Conservation (phyloP, 805 yeast genomes). For the Naumovozyma baii region DNA sequence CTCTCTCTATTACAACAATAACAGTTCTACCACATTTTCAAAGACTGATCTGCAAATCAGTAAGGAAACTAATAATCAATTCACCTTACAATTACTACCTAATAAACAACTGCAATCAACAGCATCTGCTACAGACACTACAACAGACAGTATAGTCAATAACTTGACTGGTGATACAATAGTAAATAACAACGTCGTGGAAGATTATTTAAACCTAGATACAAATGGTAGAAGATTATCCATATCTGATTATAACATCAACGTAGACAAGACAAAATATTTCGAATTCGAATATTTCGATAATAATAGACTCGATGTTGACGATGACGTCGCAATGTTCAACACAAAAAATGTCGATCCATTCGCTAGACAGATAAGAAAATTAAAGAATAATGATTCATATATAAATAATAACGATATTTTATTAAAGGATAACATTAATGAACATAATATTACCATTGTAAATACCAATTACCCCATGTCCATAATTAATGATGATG, state of each 20-base stretch:
- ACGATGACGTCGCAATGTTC: conserved; percentile 1
- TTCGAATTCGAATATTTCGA: conserved; percentile 27
- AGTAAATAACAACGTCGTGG: background rate
- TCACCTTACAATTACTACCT: background rate
- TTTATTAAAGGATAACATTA: background rate
- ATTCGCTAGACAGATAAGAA: background rate
- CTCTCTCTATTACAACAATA: too few species aligned
- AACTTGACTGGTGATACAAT: background rate
- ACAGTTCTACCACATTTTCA: too few species aligned
- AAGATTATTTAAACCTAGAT: background rate
- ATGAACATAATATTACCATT: background rate
- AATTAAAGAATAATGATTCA: background rate
- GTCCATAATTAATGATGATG: background rate
- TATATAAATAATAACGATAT: background rate
- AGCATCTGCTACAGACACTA: background rate
- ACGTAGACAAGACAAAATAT: conserved; percentile 16
- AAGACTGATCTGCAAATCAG: too few species aligned
- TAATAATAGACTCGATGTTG: conserved; percentile 1
- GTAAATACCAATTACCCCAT: background rate
- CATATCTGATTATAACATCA: conserved; percentile 22
- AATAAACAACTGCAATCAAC: background rate
- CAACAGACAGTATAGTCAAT: background rate
- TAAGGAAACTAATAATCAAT: background rate
- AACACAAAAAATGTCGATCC: conserved; percentile 1
- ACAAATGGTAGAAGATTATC: conserved; percentile 18